Conservation (phyloP, 2,329 filamentous ascomycete genomes). For the Fragosphaeria purpurea region DNA sequence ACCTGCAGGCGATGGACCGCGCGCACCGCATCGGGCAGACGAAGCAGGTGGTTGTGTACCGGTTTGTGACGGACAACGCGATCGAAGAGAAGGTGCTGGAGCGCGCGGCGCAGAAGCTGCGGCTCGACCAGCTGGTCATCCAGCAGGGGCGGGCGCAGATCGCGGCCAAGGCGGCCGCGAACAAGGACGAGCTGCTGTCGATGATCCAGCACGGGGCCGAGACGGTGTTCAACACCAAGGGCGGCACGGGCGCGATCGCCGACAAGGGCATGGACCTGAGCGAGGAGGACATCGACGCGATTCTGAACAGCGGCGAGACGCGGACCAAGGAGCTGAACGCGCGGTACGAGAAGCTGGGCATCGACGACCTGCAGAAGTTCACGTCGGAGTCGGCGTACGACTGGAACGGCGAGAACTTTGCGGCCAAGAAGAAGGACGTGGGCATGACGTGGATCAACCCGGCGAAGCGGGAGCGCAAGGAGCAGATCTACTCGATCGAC, state of each 20-base stretch:
- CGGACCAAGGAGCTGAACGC: constrained; percentile 83
- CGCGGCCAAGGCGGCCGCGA: constrained; percentile 80
- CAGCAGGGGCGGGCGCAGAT: constrained; percentile 92
- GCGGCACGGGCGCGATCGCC: constrained; percentile 48
- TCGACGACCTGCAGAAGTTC: constrained; percentile 96
- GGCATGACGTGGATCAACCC: constrained; percentile 96
- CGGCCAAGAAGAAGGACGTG: constrained; percentile 77
- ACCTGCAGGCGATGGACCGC: constrained; percentile 97
- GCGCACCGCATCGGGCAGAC: constrained; percentile 98
- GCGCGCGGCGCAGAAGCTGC: constrained; percentile 90
- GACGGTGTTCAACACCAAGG: constrained; percentile 74
- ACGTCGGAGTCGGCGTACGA: constrained; percentile 95
- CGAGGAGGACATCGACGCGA: constrained; percentile 84
- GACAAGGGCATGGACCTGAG: constrained; percentile 54
- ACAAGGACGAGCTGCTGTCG: constrained; percentile 88
- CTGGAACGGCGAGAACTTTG: constrained; percentile 97
- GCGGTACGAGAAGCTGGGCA: constrained; percentile 91
- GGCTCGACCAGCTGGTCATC: constrained; percentile 93
- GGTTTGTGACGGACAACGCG: constrained; percentile 94
- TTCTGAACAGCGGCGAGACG: constrained; percentile 76
- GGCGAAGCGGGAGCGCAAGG: constrained; percentile 94
- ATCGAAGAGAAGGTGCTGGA: constrained; percentile 98
- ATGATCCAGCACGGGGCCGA: constrained; percentile 99
- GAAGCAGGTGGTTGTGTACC: constrained; percentile 93
- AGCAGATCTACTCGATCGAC: constrained; percentile 96